Evolutionary conservation across 805 yeast genomes (phyloP), one percentile per base, ranked within the genome.

Genomic region (Starmerella bacillaris): DNA sequence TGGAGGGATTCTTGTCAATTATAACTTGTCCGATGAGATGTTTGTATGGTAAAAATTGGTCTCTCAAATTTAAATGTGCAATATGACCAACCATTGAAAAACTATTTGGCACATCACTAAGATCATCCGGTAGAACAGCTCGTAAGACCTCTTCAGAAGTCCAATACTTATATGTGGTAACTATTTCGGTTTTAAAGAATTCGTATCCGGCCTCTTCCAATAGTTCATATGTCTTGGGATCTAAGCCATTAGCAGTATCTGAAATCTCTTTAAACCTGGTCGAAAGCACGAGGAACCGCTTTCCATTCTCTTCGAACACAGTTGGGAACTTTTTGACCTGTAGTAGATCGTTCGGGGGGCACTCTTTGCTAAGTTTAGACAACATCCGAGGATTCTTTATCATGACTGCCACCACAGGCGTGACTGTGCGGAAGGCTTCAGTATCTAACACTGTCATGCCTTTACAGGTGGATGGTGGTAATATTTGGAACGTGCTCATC

Each of bases 21-120:
- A 86, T 72, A 1, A 86, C 82, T 53, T 82, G 79, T 0, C 98
- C 99, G 40, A 92, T 89, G 15, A 89, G 52, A 2, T 59, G 43
- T 31, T 78, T 84, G 51, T 65, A 86, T 2, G 92, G 92, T 50
- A 80, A 73, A 58, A 74, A 89, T 50, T 79, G 89, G 27, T 75
- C 77, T 30, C 83, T 64, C 28, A 89, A 56, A 49, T 89, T 89
- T 50, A 92, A 57, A 56, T 89, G 99, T 0, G 96, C 98, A 38
- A 89, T 68, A 57, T 89, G 96, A 0, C 99, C 99, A 0, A 92
- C 92, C 24, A 73, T 71, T 1, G 96, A 79, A 54, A 78, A 89
- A 0, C 96, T 92, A 1, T 89, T 64, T 1, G 98, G 99, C 6
- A 76, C 62, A 37, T 82, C 93, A 28, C 68, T 74, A 16, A 72